phyloP scores from a whole-genome alignment of 306 rosid species.

The Ziziphus jujuba region DNA sequence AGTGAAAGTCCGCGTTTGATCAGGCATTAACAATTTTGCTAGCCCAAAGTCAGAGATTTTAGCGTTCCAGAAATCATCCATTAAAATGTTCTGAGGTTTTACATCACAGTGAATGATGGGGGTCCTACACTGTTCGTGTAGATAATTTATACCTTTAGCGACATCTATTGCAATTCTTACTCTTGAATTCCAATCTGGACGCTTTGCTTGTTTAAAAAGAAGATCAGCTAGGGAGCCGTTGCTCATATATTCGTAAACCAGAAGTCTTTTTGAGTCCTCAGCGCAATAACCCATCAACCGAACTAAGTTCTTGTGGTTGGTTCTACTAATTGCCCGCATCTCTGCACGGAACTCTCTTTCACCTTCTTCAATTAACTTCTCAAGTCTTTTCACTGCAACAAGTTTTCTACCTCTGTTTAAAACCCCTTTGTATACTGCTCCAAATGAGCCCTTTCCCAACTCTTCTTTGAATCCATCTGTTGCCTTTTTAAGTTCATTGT shows the following conservation, averaged over 20 bases:
- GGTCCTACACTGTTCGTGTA: slow-evolving; percentile 8
- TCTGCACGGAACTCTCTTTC: slow-evolving; percentile 20
- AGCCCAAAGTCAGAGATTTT: slow-evolving; percentile 13
- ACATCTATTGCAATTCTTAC: slow-evolving; percentile 17
- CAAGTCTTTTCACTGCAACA: slow-evolving; percentile 25
- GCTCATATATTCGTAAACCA: slow-evolving; percentile 21
- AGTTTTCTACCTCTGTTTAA: slow-evolving; percentile 9
- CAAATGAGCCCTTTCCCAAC: slow-evolving; percentile 18
- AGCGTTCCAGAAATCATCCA: slow-evolving; percentile 15
- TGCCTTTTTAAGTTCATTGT: slow-evolving; percentile 20
- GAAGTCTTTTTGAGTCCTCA: slow-evolving; percentile 14
- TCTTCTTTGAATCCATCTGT: slow-evolving; percentile 23
- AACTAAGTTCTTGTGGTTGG: slow-evolving; percentile 23
- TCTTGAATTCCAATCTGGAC: slow-evolving; percentile 11
- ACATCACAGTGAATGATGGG: slow-evolving; percentile 13
- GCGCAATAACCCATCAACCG: slow-evolving; percentile 6
- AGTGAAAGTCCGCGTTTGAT: slow-evolving; percentile 17
- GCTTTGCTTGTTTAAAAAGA: neutral
- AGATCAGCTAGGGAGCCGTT: slow-evolving; percentile 24
- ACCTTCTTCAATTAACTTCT: slow-evolving; percentile 22
- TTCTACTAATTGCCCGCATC: slow-evolving; percentile 27
- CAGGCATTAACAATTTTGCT: slow-evolving; percentile 9
- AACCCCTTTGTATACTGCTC: slow-evolving; percentile 21
- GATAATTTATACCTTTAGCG: slow-evolving; percentile 12
- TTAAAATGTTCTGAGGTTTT: slow-evolving; percentile 10